Percentiles rank a stretch among this genome's conserved stretches.
Evolutionary conservation across 176 grass and related monocot species (phyloP).

Genomic region (Rhynchospora pubera): DNA sequence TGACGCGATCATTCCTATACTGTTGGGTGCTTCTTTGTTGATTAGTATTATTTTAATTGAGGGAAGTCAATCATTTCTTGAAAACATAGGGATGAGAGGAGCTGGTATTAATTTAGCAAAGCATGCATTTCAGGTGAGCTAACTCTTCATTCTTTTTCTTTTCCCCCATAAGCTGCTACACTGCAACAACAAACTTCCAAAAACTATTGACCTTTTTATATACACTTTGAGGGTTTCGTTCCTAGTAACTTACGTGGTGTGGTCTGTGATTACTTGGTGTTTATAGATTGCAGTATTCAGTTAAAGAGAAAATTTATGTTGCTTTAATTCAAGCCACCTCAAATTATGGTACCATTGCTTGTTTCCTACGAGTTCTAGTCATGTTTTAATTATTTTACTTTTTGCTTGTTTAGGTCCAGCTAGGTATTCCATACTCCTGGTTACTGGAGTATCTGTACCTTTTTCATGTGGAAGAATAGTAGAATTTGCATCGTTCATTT

Average conservation of each 20-base stretch:
- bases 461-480: conserved; percentile 12
- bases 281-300: background rate
- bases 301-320: background rate
- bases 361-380: background rate
- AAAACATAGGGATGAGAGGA: background rate
- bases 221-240: background rate
- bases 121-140: conserved; percentile 1
- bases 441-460: background rate
- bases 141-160: background rate
- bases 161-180: background rate
- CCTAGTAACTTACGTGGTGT: background rate
- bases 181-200: background rate
- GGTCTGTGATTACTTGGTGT: background rate
- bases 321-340: background rate
- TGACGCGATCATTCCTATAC: background rate
- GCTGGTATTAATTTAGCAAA: background rate
- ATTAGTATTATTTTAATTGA: background rate
- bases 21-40: background rate
- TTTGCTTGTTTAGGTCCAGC: background rate
- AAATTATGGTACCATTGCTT: background rate
- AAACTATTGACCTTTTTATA: background rate
- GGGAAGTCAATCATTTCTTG: background rate
- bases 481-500: no score
- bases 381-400: background rate
- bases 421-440: background rate